Conservation (phyloP, 1,284 basidiomycete species). For the Cutaneotrichosporon daszewskae region DNA sequence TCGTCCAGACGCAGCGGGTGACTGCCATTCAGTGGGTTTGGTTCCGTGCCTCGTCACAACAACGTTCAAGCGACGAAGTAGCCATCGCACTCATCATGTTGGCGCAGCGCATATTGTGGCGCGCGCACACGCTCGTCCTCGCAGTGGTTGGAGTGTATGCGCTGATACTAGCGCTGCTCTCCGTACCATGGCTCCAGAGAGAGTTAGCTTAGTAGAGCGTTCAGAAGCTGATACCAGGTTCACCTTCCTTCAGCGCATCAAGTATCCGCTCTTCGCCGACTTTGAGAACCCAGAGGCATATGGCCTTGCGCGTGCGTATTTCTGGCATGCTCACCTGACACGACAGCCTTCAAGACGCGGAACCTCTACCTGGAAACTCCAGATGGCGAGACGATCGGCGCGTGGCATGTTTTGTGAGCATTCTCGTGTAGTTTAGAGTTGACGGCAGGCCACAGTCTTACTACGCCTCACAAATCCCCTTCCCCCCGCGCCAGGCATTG, state of each 20-base stretch:
- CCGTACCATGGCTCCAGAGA: constrained; percentile 9
- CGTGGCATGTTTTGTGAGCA: constrained; percentile 74
- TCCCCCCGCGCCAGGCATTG: constrained; percentile 23
- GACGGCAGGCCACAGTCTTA: constrained; percentile 25
- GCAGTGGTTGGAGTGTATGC: constrained; percentile 1
- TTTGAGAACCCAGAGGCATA: constrained; percentile 67
- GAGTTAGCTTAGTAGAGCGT: background rate
- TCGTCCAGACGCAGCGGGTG: too few relatives aligned
- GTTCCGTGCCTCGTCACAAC: too few relatives aligned
- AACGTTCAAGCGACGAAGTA: too few relatives aligned
- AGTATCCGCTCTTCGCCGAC: constrained; percentile 59
- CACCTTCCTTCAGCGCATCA: constrained; percentile 62
- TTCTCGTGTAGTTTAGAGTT: background rate
- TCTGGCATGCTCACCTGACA: background rate
- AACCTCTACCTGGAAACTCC: constrained; percentile 65
- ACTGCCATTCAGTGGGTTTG: too few relatives aligned
- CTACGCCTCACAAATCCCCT: constrained; percentile 15
- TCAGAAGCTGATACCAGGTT: constrained; percentile 3
- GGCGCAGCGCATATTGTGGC: constrained; percentile 6
- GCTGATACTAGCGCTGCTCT: background rate
- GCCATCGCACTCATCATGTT: constrained; percentile 1
- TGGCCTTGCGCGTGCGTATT: constrained; percentile 67
- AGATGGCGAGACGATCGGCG: constrained; percentile 74
- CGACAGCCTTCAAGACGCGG: constrained; percentile 66
- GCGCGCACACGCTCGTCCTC: constrained; percentile 3